A percentile compares a stretch with the other conserved stretches of the same genome.
These are phyloP conservation scores for Boletus rufocinnamomeus DNA, from an alignment of 768 basidiomycete species.

Conservation along the genomic window DNA sequence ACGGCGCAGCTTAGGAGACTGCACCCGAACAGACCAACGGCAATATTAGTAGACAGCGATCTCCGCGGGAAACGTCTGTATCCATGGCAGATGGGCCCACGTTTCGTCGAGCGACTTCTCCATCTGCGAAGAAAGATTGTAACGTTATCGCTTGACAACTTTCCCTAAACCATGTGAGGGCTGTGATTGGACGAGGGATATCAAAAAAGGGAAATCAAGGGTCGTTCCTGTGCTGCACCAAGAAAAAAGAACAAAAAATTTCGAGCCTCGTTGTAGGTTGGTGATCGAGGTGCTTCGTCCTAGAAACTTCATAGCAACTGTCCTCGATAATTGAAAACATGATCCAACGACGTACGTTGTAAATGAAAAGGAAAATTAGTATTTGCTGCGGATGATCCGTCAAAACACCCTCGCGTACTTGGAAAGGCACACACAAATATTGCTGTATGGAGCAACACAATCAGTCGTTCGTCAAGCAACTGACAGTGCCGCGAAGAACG, in stretches of 20 bases:
- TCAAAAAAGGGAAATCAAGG: conserved; percentile 14
- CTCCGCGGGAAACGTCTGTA: conserved; percentile 34
- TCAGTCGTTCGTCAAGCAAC: conserved; percentile 7
- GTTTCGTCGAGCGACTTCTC: conserved; percentile 23
- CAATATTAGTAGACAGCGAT: conserved; percentile 19
- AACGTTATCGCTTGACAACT: conserved; percentile 25
- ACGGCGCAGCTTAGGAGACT: conserved; percentile 20
- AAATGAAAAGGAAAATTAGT: neutral
- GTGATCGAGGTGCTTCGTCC: conserved; percentile 11
- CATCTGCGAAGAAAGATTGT: conserved; percentile 23
- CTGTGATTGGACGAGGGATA: conserved; percentile 8
- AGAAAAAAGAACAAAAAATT: neutral
- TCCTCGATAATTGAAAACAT: conserved; percentile 14
- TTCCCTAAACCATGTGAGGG: conserved; percentile 16
- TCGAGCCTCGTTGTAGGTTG: conserved; percentile 8
- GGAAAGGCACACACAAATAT: conserved; percentile 2
- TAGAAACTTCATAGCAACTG: neutral
- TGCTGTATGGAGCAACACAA: conserved; percentile 8
- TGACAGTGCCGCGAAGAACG: conserved; percentile 13
- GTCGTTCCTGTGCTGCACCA: conserved; percentile 5
- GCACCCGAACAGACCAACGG: conserved; percentile 13
- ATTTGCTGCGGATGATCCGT: conserved; percentile 13
- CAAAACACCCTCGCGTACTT: neutral
- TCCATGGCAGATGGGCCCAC: conserved; percentile 32
- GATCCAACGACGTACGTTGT: neutral